These are phyloP conservation scores for Angomonas desouzai DNA, from an alignment of 208 protist species.

Conservation along the genomic window DNA sequence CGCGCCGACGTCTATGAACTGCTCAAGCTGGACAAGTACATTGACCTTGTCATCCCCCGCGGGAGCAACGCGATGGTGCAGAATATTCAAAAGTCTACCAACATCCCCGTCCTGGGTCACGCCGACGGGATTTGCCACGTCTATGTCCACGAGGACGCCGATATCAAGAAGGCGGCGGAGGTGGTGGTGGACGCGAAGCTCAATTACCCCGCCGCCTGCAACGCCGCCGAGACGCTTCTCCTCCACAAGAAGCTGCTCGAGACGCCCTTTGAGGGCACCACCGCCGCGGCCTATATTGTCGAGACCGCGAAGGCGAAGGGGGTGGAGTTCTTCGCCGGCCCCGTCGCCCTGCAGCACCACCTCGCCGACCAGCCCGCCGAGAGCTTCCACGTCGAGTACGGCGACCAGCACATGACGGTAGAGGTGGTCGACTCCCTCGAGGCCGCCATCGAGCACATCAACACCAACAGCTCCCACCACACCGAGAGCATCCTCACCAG, in stretches of 20 bases:
- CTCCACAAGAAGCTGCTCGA: conserved; percentile 51
- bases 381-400: conserved; percentile 60
- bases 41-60: conserved; percentile 93
- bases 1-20: conserved; percentile 38
- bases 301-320: conserved; percentile 33
- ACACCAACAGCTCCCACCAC: conserved; percentile 78
- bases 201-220: conserved; percentile 95
- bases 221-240: conserved; percentile 91
- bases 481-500: conserved; percentile 88
- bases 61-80: conserved; percentile 88
- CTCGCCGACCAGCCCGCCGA: conserved; percentile 18
- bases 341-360: conserved; percentile 22
- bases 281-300: conserved; percentile 29
- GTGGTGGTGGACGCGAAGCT: conserved; percentile 87
- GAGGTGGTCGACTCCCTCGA: conserved; percentile 38
- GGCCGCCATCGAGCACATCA: conserved; percentile 86
- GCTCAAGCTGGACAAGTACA: conserved; percentile 64
- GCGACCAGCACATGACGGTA: conserved; percentile 44
- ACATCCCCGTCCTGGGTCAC: conserved; percentile 92
- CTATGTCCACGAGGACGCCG: conserved; percentile 83
- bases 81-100: conserved; percentile 80
- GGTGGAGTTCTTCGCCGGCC: conserved; percentile 50
- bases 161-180: conserved; percentile 45
- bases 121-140: conserved; percentile 94
- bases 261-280: conserved; percentile 10